Conservation (phyloP, 495 filamentous ascomycete genomes). For the Penicillium ochrochloron region DNA sequence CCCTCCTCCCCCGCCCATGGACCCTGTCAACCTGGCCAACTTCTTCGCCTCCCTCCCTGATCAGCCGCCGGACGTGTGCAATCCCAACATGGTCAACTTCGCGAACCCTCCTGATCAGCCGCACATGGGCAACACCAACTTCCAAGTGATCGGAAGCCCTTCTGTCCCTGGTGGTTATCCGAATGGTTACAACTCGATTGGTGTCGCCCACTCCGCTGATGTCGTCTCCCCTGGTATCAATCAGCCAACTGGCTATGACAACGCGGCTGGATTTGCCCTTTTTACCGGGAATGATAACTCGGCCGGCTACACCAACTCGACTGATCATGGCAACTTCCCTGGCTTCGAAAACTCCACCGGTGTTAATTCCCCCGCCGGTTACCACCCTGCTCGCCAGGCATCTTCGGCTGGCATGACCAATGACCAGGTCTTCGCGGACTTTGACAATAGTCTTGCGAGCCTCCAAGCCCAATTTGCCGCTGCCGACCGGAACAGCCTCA, state of each 20-base stretch:
- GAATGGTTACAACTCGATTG: slow-evolving; percentile 5
- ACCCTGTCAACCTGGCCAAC: not conserved
- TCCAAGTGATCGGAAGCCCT: too few species aligned
- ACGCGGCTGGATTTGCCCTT: not conserved
- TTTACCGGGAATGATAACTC: too few species aligned
- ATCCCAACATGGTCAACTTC: too few species aligned
- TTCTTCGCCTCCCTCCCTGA: slow-evolving; percentile 24
- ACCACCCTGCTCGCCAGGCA: slow-evolving; percentile 11
- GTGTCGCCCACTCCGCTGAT: not conserved
- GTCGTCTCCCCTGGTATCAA: too few species aligned
- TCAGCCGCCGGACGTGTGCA: too few species aligned
- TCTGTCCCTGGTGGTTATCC: too few species aligned
- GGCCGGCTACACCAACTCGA: slow-evolving; percentile 17
- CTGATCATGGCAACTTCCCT: slow-evolving; percentile 46
- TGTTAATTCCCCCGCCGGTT: not conserved
- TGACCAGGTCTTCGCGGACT: slow-evolving; percentile 5
- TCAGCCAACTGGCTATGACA: too few species aligned
- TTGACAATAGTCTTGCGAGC: slow-evolving; percentile 1
- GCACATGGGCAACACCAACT: too few species aligned
- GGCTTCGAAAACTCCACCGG: slow-evolving; percentile 25
- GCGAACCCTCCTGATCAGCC: too few species aligned
- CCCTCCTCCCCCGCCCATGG: slow-evolving; percentile 5
- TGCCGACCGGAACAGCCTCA: slow-evolving; percentile 53
- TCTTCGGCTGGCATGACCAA: slow-evolving; percentile 18
- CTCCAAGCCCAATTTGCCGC: slow-evolving; percentile 54